Base-by-base conservation (phyloP, 2,329 filamentous ascomycete species). In the Colletotrichum truncatum region DNA sequence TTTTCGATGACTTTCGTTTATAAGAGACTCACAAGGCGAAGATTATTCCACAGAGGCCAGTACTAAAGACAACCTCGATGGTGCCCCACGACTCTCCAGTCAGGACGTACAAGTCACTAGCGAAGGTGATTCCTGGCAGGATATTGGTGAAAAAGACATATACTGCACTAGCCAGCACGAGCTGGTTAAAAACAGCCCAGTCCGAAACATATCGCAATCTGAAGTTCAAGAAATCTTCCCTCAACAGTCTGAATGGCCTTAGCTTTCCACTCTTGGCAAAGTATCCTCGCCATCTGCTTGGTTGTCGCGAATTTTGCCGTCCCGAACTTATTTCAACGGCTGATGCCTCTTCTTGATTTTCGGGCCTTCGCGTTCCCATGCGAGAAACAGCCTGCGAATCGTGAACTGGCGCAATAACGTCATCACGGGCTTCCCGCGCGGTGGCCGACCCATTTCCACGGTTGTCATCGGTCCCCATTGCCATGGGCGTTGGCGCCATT, bases 121-220 rank as follows among this genome's bases (percentile, higher is more conserved):
- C 88, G 75, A 91, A 91, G 0, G 88, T 91, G 70, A 91, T 90
- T 2, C 89, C 88, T 0, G 89, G 89, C 10, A 91, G 75, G 6
- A 91, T 79, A 71, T 90, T 90, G 26, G 87, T 90, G 72, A 91
- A 90, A 78, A 90, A 90, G 65, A 90, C 83, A 74, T 89, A 90
- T 28, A 90, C 83, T 2, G 88, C 85, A 70, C 87, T 89, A 23
- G 88, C 88, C 56, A 91, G 76, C 6, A 90, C 78, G 38, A 90
- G 77, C 70, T 91, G 89, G 70, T 90, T 90, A 74, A 91, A 90
- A 21, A 84, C 68, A 4, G 76, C 79, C 85, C 85, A 87, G 69
- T 87, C 85, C 2, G 84, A 87, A 2, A 78, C 51, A 70, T 83
- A 87, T 69, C 85, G 76, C 21, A 72, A 64, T 23, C 77, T 78